These are phyloP conservation scores for Trypanosoma avium DNA, from an alignment of 208 protist genomes.

Conservation along the genomic window DNA sequence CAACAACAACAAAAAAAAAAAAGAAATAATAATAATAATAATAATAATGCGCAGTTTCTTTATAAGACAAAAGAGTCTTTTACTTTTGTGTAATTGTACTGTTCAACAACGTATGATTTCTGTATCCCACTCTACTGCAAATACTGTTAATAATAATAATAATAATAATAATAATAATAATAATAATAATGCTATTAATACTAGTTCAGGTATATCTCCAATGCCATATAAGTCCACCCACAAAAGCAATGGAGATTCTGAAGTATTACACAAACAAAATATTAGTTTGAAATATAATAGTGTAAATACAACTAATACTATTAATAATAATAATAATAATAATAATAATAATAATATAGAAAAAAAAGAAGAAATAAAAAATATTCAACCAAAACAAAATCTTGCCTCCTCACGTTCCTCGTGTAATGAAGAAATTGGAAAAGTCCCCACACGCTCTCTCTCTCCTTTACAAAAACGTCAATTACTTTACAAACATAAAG, in stretches of 20 bases:
- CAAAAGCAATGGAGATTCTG: constrained; percentile 52
- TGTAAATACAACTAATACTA: constrained; percentile 18
- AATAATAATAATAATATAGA: not conserved
- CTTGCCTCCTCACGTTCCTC: constrained; percentile 50
- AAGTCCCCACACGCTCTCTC: constrained; percentile 57
- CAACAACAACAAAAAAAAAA: no score
- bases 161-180: not conserved
- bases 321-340: constrained; percentile 2
- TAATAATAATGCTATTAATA: not conserved
- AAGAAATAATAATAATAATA: no score
- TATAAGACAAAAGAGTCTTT: no score
- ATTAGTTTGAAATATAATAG: constrained; percentile 14
- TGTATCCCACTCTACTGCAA: not conserved
- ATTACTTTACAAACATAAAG: constrained; percentile 78
- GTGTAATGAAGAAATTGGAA: constrained; percentile 72
- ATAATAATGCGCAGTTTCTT: no score
- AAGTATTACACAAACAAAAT: constrained; percentile 36
- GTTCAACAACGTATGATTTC: not conserved
- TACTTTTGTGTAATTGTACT: no score
- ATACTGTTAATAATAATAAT: not conserved
- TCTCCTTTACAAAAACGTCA: constrained; percentile 82
- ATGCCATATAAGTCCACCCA: constrained; percentile 81
- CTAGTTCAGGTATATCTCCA: constrained; percentile 13
- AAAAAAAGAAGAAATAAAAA: no score
- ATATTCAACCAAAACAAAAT: no score